These are phyloP conservation scores for Neurospora crassa DNA, from an alignment of 2,329 filamentous ascomycete genomes.

Conservation along the genomic window DNA sequence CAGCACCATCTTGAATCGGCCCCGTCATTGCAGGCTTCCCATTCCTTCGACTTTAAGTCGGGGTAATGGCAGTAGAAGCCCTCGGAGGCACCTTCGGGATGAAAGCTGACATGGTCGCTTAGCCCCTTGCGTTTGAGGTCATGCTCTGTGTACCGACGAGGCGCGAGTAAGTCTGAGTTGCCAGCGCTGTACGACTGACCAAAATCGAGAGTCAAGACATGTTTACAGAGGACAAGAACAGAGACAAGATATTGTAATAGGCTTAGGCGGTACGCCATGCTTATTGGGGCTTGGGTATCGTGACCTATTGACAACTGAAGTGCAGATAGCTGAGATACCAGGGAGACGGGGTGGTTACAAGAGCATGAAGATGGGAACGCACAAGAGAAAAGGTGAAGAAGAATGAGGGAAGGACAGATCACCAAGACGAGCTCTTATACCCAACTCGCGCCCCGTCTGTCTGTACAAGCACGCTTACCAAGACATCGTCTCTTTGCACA, in stretches of 20 bases:
- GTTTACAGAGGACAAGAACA: not conserved
- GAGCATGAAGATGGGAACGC: not conserved
- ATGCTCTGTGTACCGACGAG: not conserved
- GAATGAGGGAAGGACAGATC: not conserved
- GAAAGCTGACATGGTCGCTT: not conserved
- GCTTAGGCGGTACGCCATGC: not conserved
- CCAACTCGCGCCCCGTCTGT: not conserved
- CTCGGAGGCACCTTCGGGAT: slow-evolving; percentile 2
- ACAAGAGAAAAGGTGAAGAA: not conserved
- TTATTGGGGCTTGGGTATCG: not conserved
- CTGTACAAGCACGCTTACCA: not conserved
- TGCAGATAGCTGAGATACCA: not conserved
- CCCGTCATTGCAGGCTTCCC: slow-evolving; percentile 6
- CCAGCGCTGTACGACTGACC: not conserved
- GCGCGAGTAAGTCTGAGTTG: not conserved
- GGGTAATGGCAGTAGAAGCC: slow-evolving; percentile 5
- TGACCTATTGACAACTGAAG: not conserved
- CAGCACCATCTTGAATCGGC: slow-evolving; percentile 2
- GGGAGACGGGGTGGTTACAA: not conserved
- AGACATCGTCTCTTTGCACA: not conserved
- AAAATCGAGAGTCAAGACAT: not conserved
- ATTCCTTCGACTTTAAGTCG: not conserved
- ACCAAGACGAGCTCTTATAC: not conserved
- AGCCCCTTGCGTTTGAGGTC: not conserved
- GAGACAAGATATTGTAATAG: not conserved